phyloP scores from a whole-genome alignment of 805 yeast species.

The Candida ulmi region DNA sequence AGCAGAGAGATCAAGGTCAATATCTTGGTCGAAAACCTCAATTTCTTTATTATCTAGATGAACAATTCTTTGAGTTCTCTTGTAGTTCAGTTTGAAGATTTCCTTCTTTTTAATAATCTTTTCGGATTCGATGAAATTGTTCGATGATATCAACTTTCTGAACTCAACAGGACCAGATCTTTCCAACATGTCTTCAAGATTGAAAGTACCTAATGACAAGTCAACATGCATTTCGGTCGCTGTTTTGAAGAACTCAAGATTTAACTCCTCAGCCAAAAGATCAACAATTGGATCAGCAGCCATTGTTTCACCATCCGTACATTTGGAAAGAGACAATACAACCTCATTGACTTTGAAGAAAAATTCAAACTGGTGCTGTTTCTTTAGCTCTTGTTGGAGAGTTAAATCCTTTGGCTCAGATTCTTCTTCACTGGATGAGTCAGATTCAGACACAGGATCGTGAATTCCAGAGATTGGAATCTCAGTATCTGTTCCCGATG shows the following conservation, averaged over 20 bases:
- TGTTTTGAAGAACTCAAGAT: conserved; percentile 55
- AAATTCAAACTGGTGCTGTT: conserved; percentile 69
- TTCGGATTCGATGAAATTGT: conserved; percentile 36
- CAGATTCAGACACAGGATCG: conserved; percentile 4
- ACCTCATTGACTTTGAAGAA: conserved; percentile 63
- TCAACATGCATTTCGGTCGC: conserved; percentile 59
- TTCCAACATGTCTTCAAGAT: conserved; percentile 72
- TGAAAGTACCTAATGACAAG: conserved; percentile 56
- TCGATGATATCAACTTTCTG: conserved; percentile 65
- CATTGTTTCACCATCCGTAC: conserved; percentile 55
- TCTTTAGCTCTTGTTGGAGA: conserved; percentile 1
- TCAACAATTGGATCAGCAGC: conserved; percentile 67
- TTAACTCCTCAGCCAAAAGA: conserved; percentile 60
- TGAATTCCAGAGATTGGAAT: background rate
- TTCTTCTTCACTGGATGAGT: background rate
- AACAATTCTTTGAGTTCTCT: conserved; percentile 55
- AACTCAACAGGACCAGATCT: conserved; percentile 55
- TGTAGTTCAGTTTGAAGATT: conserved; percentile 55
- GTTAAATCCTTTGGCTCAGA: conserved; percentile 11
- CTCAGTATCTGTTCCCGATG: background rate
- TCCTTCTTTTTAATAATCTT: conserved; percentile 33
- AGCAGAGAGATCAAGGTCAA: conserved; percentile 70
- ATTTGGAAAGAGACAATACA: conserved; percentile 57
- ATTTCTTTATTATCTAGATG: conserved; percentile 46
- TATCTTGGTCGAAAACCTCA: conserved; percentile 73